Base-by-base conservation (phyloP, 352 stramenopile genomes). In the Pythium biforme region DNA sequence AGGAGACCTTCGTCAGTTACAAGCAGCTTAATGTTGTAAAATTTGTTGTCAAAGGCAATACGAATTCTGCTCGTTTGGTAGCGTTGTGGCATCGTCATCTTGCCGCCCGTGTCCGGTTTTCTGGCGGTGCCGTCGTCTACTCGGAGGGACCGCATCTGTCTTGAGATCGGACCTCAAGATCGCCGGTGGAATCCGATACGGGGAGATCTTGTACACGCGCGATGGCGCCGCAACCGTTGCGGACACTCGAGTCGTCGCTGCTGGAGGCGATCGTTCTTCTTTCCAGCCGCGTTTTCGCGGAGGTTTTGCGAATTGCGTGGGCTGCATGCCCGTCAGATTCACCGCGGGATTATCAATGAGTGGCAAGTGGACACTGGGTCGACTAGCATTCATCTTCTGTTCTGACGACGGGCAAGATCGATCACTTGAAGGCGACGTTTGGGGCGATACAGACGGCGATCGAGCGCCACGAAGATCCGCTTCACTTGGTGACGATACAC, bases 181-280 rank as follows among this genome's bases (percentile, higher is more conserved):
- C 0, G 58, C 12, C 9, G 68, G 27, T 9, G 63, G 45, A 54
- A 72, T 69, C 34, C 64, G 46, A 29, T 69, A 75, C 3, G 59
- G 68, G 19, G 64, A 69, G 14, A 37, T 33, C 5, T 40, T 41
- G 34, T 75, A 72, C 14, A 75, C 68, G 54, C 48, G 39, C 27
- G 47, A 59, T 23, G n/a, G 60, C 11, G 39, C 52, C 22, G 47
- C 33, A 17, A 64, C 50, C n/a, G 26, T 65, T 20, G 51, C 59
- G 12, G 33, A 58, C 10, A 22, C 19, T n/a, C 25, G 23, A 51
- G 34, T 6, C 1, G 34, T 22, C 0, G 54, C 12, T 34, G 20
- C 31, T 34, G 51, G 51, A 11, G 51, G 37, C 6, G 31, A 52
- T n/a, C 19, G 26, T 6, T 60, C 43, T 37, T 52, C 39, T 20